Base-by-base conservation (phyloP, 1,139 yeast genomes). In the Saccharomyces pastorianus region DNA sequence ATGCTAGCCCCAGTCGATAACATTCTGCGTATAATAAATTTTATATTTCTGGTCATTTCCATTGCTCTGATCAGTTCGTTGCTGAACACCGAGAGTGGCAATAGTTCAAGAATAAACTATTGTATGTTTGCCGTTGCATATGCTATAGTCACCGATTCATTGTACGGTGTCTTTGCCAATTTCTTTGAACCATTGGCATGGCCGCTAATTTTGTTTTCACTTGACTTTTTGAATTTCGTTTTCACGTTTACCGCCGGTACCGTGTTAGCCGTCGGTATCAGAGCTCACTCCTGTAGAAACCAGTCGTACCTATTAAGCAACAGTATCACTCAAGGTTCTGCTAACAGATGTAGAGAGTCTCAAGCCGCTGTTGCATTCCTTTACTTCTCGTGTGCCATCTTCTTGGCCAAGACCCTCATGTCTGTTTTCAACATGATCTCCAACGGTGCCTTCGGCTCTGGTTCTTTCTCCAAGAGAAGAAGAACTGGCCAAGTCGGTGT, bases 181-280 rank as follows among this genome's bases (percentile, higher is more conserved):
- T 83, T 91, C 64, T 68, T 89, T 63, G 83, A 84, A 58, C 83
- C 85, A 62, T 78, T 91, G 61, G 96, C 96, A 51, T 88, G 95
- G 86, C 98, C 98, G 63, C 73, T 88, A 55, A 73, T 90, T 62
- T 74, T 88, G 71, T 82, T 85, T 55, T 66, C 76, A 55, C 76
- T 88, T 67, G 99, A 93, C 79, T 84, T 89, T 74, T 78, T 93
- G 74, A 89, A 90, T 81, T 76, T 85, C 67, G 88, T 90, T 62
- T 91, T 93, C 82, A 84, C 96, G 56, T 88, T 93, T 73, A 84
- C 98, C 54, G 98, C 88, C 62, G 98, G 93, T 63, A 82, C 96
- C 57, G 96, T 96, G 53, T 77, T 93, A 71, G 98, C 97, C 55
- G 95, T 90, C 59, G 95, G 84, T 65, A 84, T 88, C 70, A 82